Evolutionary conservation across 306 rosid genomes (phyloP).

Genomic region (Cercis canadensis): DNA sequence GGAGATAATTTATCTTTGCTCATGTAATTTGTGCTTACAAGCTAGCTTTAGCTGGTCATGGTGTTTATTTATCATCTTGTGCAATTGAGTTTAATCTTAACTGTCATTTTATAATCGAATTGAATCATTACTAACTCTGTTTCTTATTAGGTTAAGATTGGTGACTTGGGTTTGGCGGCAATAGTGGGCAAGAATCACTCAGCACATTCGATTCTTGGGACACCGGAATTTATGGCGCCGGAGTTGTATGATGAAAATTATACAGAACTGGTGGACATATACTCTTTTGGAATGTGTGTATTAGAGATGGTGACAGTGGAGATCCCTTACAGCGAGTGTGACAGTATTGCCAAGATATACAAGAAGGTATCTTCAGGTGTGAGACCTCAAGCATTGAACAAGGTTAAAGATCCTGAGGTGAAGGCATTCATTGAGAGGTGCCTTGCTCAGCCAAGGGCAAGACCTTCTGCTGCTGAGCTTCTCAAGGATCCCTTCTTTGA

Average conservation of each 20-base stretch:
- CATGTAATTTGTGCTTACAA: too few species aligned
- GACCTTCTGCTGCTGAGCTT: conserved; percentile 84
- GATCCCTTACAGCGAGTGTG: conserved; percentile 88
- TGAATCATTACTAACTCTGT: background rate
- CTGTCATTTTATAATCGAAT: too few species aligned
- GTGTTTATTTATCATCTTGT: too few species aligned
- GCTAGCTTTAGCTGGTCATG: too few species aligned
- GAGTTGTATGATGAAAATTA: conserved; percentile 85
- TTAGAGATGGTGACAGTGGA: conserved; percentile 88
- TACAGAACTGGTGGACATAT: conserved; percentile 90
- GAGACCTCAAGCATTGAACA: conserved; percentile 69
- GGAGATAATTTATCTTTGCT: too few species aligned
- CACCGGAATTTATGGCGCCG: conserved; percentile 95
- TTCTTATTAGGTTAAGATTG: conserved; percentile 77
- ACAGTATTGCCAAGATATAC: conserved; percentile 82
- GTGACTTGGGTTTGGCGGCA: conserved; percentile 93
- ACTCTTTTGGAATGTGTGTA: conserved; percentile 91
- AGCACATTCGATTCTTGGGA: conserved; percentile 89
- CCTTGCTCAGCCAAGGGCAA: conserved; percentile 67
- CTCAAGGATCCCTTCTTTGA: conserved; percentile 76
- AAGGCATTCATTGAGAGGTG: conserved; percentile 79
- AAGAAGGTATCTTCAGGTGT: conserved; percentile 78
- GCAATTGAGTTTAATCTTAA: too few species aligned
- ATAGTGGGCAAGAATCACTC: conserved; percentile 77
- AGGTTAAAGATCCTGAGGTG: conserved; percentile 66